Base-by-base conservation (phyloP, 768 basidiomycete genomes). In the Mrakia gelida region DNA sequence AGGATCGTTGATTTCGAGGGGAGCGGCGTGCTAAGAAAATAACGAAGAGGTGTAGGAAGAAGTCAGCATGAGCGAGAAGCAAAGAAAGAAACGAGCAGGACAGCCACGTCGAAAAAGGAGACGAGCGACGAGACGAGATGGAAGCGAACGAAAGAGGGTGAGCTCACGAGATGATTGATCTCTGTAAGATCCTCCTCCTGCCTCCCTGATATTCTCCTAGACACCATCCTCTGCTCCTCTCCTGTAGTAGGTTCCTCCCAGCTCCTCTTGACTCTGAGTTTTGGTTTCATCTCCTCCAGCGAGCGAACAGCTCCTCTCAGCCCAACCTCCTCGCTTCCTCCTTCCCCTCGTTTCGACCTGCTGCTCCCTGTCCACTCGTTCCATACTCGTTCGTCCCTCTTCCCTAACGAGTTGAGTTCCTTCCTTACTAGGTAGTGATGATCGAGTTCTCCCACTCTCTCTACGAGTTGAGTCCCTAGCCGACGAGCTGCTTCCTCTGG, bases 341-440 rank as follows among this genome's bases (percentile, higher is more conserved):
- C 34, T 67, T 34, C 65, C 8, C 45, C 65, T 21, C 45, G 34
- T 9, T 67, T 67, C 16, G 21, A 38, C 34, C 38, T 10, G n/a
- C n/a, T 38, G 15, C n/a, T 41, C 11, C 30, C 65, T 18, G 34
- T 67, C 65, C 67, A 34, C 21, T 28, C 38, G 67, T 10, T 34
- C 67, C 67, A 70, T 0, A 70, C 67, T 26, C 34, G 11, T 1
- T 70, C 67, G 38, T 70, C 61, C 26, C 38, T 38, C 41, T 45
- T 71, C 28, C 21, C 74, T 49, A 49, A 38, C 1, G 68, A 68
- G 6, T 45, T 75, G 30, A 67, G 67, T 9, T 84, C 82, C 61
- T 87, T 85, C 34, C 93, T 89, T 65, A 97, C 90, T 26, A 99
- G 86, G 92, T 93, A 99, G 85, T 92, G 88, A 75, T 93, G 87